Evolutionary conservation across 2,329 filamentous ascomycete species (phyloP).

Genomic region (Alternaria angustiovoidea): DNA sequence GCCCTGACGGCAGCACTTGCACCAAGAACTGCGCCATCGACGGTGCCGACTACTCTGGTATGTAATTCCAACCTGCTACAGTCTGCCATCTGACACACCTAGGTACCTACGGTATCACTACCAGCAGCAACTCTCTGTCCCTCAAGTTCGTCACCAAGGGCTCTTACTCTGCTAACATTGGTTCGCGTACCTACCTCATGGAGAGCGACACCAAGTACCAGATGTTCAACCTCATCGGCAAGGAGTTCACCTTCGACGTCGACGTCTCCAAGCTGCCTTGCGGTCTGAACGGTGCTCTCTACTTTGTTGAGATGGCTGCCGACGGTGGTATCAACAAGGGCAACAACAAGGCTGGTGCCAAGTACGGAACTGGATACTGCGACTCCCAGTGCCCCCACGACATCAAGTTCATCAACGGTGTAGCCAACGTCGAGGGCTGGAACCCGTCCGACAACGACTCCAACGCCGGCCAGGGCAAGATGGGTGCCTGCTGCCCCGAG

Average conservation of each 20-base stretch:
- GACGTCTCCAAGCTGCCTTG: constrained; percentile 70
- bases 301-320: constrained; percentile 65
- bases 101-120: constrained; percentile 59
- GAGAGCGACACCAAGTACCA: constrained; percentile 52
- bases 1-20: constrained; percentile 50
- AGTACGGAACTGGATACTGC: constrained; percentile 65
- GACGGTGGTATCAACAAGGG: constrained; percentile 63
- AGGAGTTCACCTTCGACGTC: constrained; percentile 55
- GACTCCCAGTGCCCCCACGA: constrained; percentile 54
- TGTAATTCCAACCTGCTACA: neutral
- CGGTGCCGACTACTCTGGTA: constrained; percentile 53
- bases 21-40: constrained; percentile 54
- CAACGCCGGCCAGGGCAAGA: constrained; percentile 62
- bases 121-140: constrained; percentile 61
- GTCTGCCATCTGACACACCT: neutral
- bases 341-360: constrained; percentile 62
- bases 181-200: constrained; percentile 55
- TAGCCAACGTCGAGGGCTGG: constrained; percentile 65
- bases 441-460: constrained; percentile 60
- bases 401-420: constrained; percentile 63
- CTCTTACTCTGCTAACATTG: constrained; percentile 53
- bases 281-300: constrained; percentile 69
- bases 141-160: constrained; percentile 67
- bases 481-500: constrained; percentile 72
- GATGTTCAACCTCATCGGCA: constrained; percentile 53